Evolutionary conservation across 202 grass and related monocot species (phyloP), one percentile per base, ranked within the genome.

Genomic region (Carex arenaria): DNA sequence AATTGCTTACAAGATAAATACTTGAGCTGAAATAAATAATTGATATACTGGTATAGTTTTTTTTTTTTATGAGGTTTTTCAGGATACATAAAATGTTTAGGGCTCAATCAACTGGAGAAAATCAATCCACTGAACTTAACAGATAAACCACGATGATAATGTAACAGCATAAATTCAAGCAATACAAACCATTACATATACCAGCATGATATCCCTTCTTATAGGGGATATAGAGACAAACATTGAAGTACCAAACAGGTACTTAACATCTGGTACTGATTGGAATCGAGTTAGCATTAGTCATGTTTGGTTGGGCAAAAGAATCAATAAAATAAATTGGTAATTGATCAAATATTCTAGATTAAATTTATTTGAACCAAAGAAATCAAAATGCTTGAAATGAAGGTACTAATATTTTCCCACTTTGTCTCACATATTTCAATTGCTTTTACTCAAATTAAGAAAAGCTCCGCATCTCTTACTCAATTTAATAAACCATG

Each of bases 271-370:
- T 49, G 42, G 72, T 20, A 18, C 72, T 31, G 13, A 55, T 32
- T 54, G 11, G 23, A 32, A 31, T 54, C 11, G 10, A 55, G 49
- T 56, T 57, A 77, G 67, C 64, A 2, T 1, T 32, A 56, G 5
- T 19, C 2, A 2, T 1, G 15, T 56, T 77, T 77, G 52, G 52
- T 56, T 12, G 20, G 15, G 23, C 22, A 75, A 31, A 53, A 55
- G 67, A 75, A 54, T 18, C 3, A 15, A 32, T 38, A 19, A 76
- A 57, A 28, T 76, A 76, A 77, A 57, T n/a, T 36, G 52, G 28
- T 12, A 47, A 42, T 77, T 31, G 28, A 77, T 77, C 73, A 36
- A 64, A 64, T 45, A 63, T 80, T 80, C 38, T 47, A 63, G 61
- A 40, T 40, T 2, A 32, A 15, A 63, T 80, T 47, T 47, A 3